Evolutionary conservation across 2,329 filamentous ascomycete genomes (phyloP).

Genomic region (Metarhizium robertsii): DNA sequence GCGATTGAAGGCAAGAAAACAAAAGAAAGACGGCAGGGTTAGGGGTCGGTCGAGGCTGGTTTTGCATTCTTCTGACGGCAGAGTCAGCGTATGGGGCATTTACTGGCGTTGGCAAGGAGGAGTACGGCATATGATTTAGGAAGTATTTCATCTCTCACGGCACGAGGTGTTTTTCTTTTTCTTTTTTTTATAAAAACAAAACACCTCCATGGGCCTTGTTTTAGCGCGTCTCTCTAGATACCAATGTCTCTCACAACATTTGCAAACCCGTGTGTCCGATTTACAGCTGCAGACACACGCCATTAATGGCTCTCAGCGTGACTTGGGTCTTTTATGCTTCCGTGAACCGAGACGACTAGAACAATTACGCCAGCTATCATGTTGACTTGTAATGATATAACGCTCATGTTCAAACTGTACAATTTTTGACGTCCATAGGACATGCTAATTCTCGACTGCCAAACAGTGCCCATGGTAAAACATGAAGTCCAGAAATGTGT

Average conservation of each 20-base stretch:
- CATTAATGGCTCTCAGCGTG: too few relatives aligned
- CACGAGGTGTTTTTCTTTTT: too few relatives aligned
- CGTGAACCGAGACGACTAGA: too few relatives aligned
- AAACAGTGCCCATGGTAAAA: background rate
- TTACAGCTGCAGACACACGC: too few relatives aligned
- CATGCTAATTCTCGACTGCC: background rate
- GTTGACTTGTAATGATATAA: too few relatives aligned
- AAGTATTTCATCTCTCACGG: constrained; percentile 10
- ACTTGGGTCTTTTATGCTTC: too few relatives aligned
- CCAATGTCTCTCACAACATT: background rate
- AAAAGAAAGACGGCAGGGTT: too few relatives aligned
- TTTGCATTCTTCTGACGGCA: background rate
- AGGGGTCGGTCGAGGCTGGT: too few relatives aligned
- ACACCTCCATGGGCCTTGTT: background rate
- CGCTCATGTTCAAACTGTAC: background rate
- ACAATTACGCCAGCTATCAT: too few relatives aligned
- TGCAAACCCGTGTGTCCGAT: background rate
- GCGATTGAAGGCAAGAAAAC: background rate
- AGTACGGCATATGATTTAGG: background rate
- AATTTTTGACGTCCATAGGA: background rate
- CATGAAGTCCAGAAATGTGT: background rate
- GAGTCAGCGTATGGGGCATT: background rate
- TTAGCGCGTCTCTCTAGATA: constrained; percentile 2
- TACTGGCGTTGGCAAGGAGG: background rate
- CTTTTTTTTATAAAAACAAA: background rate